Evolutionary conservation across 805 yeast genomes (phyloP).

Genomic region (Ogataea methylovora): DNA sequence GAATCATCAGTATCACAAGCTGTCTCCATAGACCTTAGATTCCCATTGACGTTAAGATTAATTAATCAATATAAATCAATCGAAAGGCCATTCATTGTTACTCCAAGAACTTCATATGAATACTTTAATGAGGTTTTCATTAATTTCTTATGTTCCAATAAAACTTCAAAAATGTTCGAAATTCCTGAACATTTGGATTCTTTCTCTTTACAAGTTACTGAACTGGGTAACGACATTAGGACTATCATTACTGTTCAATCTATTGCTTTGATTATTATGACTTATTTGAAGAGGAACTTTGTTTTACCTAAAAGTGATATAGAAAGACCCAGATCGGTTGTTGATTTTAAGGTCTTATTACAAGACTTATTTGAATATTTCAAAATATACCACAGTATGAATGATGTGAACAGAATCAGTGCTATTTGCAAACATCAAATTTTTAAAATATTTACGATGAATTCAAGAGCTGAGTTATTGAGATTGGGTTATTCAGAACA

Average conservation of each 20-base stretch:
- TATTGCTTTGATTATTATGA: conserved; percentile 10
- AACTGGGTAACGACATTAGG: conserved; percentile 7
- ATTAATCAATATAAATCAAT: too few species aligned
- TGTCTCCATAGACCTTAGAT: too few species aligned
- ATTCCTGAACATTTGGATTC: conserved; percentile 14
- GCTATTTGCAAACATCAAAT: conserved; percentile 11
- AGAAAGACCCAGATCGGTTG: conserved; percentile 4
- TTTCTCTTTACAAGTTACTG: conserved; percentile 8
- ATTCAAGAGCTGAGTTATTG: conserved; percentile 3
- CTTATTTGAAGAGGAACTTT: conserved; percentile 5
- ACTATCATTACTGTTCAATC: conserved; percentile 10
- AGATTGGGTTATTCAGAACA: background rate
- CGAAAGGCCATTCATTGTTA: too few species aligned
- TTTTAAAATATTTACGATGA: conserved; percentile 7
- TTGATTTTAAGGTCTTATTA: conserved; percentile 7
- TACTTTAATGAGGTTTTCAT: conserved; percentile 13
- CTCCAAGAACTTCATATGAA: too few species aligned
- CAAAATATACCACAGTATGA: conserved; percentile 6
- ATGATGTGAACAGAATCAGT: conserved; percentile 7
- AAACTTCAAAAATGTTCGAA: conserved; percentile 7
- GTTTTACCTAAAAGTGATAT: background rate
- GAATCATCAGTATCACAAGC: too few species aligned
- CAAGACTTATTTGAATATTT: conserved; percentile 8
- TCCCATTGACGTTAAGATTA: too few species aligned
- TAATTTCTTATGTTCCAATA: conserved; percentile 10